Percentiles rank a stretch among this genome's conserved stretches.
phyloP scores from a whole-genome alignment of 306 rosid species.

The Ormosia semicastrata region DNA sequence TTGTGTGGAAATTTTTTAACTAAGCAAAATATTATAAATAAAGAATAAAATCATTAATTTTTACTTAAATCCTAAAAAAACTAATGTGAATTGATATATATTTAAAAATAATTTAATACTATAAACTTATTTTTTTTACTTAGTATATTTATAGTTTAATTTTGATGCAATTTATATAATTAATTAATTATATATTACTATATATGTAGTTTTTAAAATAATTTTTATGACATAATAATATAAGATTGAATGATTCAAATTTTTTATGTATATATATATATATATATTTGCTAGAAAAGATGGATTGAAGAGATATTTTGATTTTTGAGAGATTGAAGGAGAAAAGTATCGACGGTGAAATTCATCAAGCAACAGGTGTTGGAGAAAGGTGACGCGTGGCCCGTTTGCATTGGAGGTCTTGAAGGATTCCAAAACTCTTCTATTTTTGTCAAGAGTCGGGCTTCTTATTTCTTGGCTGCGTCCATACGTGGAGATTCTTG shows the following conservation, averaged over 20 bases:
- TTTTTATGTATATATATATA: too few relatives aligned
- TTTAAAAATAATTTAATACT: too few relatives aligned
- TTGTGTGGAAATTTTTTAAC: neutral
- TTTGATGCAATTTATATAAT: too few relatives aligned
- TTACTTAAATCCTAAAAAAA: neutral
- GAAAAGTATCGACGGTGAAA: neutral
- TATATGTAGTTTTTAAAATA: too few relatives aligned
- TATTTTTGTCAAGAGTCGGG: conserved; percentile 13
- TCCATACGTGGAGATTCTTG: neutral
- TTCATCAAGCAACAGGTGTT: neutral
- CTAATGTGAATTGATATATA: neutral
- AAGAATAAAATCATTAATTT: neutral
- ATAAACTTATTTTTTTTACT: too few relatives aligned
- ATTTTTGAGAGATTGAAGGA: neutral
- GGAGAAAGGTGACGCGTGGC: conserved; percentile 39
- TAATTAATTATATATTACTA: too few relatives aligned
- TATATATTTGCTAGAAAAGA: neutral
- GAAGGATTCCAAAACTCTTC: neutral
- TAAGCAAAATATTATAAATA: neutral
- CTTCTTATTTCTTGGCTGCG: conserved; percentile 3
- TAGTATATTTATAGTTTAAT: too few relatives aligned
- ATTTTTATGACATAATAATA: too few relatives aligned
- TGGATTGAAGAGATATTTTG: conserved; percentile 19
- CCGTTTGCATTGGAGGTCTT: neutral
- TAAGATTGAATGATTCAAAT: too few relatives aligned